Evolutionary conservation across 768 basidiomycete genomes (phyloP).

Genomic region (Mycena maculata): DNA sequence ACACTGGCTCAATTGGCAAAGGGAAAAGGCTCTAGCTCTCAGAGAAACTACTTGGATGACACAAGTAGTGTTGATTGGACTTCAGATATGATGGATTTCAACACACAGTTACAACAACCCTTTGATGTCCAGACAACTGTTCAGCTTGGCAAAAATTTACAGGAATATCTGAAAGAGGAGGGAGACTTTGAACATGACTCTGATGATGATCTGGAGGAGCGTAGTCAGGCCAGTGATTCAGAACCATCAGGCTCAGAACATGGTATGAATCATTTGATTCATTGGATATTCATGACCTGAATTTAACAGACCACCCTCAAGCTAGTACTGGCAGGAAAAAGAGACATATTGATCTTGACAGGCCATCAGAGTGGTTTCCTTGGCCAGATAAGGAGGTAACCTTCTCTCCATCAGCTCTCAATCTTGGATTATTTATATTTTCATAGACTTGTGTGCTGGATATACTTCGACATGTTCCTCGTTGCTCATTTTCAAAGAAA

Average conservation of each 20-base stretch:
- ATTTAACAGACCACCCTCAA: not conserved
- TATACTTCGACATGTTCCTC: slow-evolving; percentile 29
- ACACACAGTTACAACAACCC: slow-evolving; percentile 1
- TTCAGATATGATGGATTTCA: slow-evolving; percentile 8
- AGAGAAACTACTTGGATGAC: not conserved
- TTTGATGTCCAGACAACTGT: not conserved
- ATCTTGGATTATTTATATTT: too few species aligned
- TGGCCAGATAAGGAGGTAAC: slow-evolving; percentile 18
- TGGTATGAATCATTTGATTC: not conserved
- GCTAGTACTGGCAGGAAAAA: not conserved
- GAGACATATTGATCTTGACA: not conserved
- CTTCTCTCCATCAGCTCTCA: not conserved
- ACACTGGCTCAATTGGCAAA: too few species aligned
- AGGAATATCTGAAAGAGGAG: not conserved
- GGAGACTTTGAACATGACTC: not conserved
- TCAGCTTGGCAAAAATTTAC: slow-evolving; percentile 1
- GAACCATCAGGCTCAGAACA: not conserved
- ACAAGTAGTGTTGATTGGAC: not conserved
- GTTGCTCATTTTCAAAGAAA: slow-evolving; percentile 28
- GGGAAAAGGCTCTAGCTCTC: too few species aligned
- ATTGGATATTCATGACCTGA: not conserved
- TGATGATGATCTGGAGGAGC: slow-evolving; percentile 14
- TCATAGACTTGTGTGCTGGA: slow-evolving; percentile 28
- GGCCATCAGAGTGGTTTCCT: slow-evolving; percentile 6
- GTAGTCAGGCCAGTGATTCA: not conserved